Percentiles rank a stretch among this genome's conserved stretches.
Conservation (phyloP, 352 stramenopile genomes). For the Pythium graminicola region DNA sequence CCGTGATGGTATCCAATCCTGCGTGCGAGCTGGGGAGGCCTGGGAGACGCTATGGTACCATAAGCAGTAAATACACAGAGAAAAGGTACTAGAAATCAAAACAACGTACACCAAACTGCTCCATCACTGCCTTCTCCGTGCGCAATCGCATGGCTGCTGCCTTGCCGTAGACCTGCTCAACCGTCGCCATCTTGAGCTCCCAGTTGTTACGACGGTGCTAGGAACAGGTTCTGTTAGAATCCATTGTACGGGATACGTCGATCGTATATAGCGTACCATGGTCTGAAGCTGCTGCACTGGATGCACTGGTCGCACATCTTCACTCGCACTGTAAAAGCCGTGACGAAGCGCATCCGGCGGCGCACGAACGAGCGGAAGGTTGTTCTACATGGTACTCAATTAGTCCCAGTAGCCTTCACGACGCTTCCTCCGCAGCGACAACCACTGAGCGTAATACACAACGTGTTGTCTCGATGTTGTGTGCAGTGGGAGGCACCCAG, state of each 20-base stretch:
- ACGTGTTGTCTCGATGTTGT: no score
- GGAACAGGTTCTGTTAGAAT: no score
- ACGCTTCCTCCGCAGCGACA: background rate
- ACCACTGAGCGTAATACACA: background rate
- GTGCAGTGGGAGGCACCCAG: no score
- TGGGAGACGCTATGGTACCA: slow-evolving; percentile 53
- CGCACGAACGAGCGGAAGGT: slow-evolving; percentile 75
- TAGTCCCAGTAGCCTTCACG: no score
- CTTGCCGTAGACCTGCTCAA: slow-evolving; percentile 87
- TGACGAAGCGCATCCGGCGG: slow-evolving; percentile 72
- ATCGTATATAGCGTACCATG: slow-evolving; percentile 34
- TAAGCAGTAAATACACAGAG: background rate
- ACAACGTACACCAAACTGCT: slow-evolving; percentile 64
- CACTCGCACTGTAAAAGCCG: slow-evolving; percentile 78
- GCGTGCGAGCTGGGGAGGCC: slow-evolving; percentile 69
- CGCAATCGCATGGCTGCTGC: slow-evolving; percentile 83
- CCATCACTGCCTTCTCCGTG: slow-evolving; percentile 82
- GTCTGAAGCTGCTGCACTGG: slow-evolving; percentile 81
- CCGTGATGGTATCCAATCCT: slow-evolving; percentile 74
- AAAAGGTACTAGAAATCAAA: background rate
- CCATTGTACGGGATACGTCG: no score
- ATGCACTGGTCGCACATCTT: slow-evolving; percentile 75
- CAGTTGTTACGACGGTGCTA: slow-evolving; percentile 74
- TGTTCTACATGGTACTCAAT: no score
- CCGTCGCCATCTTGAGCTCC: slow-evolving; percentile 85